Percentiles rank a stretch among this genome's conserved stretches.
phyloP scores from a whole-genome alignment of 2,329 filamentous ascomycete species.

The Fusarium robinianum region DNA sequence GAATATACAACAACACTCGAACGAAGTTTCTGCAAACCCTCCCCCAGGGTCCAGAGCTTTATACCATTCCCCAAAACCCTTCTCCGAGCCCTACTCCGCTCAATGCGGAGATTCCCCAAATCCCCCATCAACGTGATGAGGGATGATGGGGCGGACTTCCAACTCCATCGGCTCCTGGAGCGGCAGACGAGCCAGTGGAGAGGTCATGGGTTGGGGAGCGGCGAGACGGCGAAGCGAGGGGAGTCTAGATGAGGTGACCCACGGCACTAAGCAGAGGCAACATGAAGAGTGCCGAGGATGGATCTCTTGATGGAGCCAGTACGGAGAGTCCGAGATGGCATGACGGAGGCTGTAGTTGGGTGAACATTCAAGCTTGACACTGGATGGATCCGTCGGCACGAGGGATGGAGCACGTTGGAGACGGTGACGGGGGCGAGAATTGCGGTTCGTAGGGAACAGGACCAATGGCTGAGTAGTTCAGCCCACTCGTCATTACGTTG shows the following conservation, averaged over 20 bases:
- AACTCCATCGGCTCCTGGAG: constrained; percentile 10
- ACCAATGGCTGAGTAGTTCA: constrained; percentile 9
- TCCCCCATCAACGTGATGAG: constrained; percentile 11
- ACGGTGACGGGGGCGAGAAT: constrained; percentile 7
- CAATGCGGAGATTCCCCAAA: constrained; percentile 16
- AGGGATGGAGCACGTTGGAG: constrained; percentile 18
- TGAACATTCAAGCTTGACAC: constrained; percentile 6
- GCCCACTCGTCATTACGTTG: constrained; percentile 18
- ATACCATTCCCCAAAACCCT: constrained; percentile 14
- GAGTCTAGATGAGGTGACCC: constrained; percentile 17
- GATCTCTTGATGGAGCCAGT: constrained; percentile 5
- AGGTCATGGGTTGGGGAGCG: constrained; percentile 11
- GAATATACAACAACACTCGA: constrained; percentile 6
- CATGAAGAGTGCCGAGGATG: constrained; percentile 19
- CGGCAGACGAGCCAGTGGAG: constrained; percentile 6
- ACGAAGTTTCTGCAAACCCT: constrained; percentile 5
- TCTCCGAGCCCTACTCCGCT: too few relatives aligned
- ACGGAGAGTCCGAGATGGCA: constrained; percentile 20
- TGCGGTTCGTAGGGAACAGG: constrained; percentile 16
- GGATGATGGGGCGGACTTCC: constrained; percentile 18
- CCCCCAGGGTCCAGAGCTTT: constrained; percentile 16
- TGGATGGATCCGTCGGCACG: constrained; percentile 31
- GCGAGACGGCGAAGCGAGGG: constrained; percentile 10
- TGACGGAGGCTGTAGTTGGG: constrained; percentile 20
- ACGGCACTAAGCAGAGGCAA: constrained; percentile 23